Evolutionary conservation across 192 early-diverging fungal genomes (phyloP).

Genomic region (Phycomyces blakesleeanus): DNA sequence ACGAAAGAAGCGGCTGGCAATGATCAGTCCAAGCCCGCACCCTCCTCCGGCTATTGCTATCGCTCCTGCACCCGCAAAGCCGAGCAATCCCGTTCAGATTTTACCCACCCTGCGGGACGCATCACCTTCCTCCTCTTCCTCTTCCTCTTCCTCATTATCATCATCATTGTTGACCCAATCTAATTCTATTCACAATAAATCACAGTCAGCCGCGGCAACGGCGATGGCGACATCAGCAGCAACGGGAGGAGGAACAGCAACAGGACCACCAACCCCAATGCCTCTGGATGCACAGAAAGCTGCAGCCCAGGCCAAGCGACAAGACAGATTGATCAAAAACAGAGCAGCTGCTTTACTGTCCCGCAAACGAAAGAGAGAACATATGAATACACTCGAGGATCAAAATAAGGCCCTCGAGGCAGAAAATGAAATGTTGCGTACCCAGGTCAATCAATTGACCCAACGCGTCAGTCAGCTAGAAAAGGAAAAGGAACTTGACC

Average conservation of each 20-base stretch:
- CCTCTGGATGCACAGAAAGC: conserved; percentile 36
- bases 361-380: conserved; percentile 88
- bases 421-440: conserved; percentile 61
- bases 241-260: neutral
- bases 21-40: neutral
- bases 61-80: neutral
- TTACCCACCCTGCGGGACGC: no score
- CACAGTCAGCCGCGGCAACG: conserved; percentile 6
- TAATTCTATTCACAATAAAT: conserved; percentile 18
- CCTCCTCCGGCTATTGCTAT: neutral
- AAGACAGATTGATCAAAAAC: conserved; percentile 90
- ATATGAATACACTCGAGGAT: conserved; percentile 69
- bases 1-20: conserved; percentile 22
- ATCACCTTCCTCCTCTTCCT: neutral
- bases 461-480: conserved; percentile 54
- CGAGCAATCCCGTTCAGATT: neutral
- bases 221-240: conserved; percentile 4
- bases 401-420: conserved; percentile 42
- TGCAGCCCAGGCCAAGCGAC: conserved; percentile 62
- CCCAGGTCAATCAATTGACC: conserved; percentile 56
- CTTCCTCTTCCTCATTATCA: conserved; percentile 25
- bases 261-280: neutral
- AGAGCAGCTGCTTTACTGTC: conserved; percentile 83
- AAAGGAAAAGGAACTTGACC: conserved; percentile 40
- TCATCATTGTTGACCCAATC: conserved; percentile 37